Evolutionary conservation across 169 alveolate species (phyloP), one percentile per base, ranked within the genome.

Genomic region (Neospora caninum): DNA sequence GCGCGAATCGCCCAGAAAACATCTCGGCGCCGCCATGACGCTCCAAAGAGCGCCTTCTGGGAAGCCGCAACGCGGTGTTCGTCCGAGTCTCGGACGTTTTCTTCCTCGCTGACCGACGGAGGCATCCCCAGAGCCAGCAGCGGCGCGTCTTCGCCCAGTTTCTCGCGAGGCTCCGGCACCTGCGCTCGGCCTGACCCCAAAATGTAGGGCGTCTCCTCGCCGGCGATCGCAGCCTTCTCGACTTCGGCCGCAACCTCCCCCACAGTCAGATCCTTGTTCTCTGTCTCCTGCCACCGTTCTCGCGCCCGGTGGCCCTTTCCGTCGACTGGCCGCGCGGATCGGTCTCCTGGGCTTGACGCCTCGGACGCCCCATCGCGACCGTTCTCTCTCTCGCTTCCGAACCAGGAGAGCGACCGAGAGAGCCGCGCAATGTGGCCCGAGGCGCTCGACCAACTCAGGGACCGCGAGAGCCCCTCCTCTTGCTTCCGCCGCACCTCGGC

Each of bases 1-100:
- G 89, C 13, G 80, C 94, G 83, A 88, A 58, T 80, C 54, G 53
- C 69, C 49, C 94, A 45, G 27, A 82, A 64, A 39, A 82, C 87
- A 78, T 78, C 86, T 20, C 86, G 7, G 39, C 86, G 39, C 31
- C 42, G 39, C 86, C 86, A 78, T 29, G 73, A 16, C 73, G 73
- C 25, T 9, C 34, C 1, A 9, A 27, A 16, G 7, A 64, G 73
- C 16, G 73, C 73, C 73, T 64, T 64, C n/a, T 64, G 34, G 31
- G 34, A 64, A 27, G 73, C 58, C 58, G 58, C 58, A 49, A 49
- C 22, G 4, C 13, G 22, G 22, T 49, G n/a, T n/a, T 49, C 13
- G 22, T 4, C 4, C 58, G 13, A 29, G 34, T 6, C 73, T 27
- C 34, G 73, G 16, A 29, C 1, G 73, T 64, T 27, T 9, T 64